A percentile compares a stretch with the other conserved stretches of the same genome.
These are phyloP conservation scores for Shiraia sp. DNA, from an alignment of 2,329 filamentous ascomycete genomes.

Conservation along the genomic window DNA sequence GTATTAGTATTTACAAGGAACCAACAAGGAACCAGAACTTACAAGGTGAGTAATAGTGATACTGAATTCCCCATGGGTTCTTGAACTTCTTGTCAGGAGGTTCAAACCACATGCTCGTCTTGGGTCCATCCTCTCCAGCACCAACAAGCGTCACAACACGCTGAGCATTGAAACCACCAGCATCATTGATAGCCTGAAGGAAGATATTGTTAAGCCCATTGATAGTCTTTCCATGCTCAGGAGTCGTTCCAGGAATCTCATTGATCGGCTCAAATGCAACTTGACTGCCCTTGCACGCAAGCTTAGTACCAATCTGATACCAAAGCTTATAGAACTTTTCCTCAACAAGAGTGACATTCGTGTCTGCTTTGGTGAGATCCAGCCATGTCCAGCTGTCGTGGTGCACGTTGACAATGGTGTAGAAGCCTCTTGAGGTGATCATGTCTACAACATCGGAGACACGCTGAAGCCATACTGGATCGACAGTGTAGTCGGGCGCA, in stretches of 20 bases:
- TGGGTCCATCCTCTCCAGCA: constrained; percentile 54
- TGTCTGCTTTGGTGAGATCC: constrained; percentile 52
- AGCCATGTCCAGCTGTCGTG: constrained; percentile 65
- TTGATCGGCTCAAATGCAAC: constrained; percentile 65
- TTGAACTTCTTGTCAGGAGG: constrained; percentile 51
- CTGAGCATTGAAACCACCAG: constrained; percentile 59
- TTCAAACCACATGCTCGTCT: constrained; percentile 60
- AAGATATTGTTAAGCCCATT: constrained; percentile 64
- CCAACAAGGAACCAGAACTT: constrained; percentile 34
- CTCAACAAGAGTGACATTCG: constrained; percentile 58
- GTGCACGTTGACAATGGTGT: constrained; percentile 62
- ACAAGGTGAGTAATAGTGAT: constrained; percentile 65
- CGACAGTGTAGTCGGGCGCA: constrained; percentile 59
- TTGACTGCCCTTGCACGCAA: constrained; percentile 58
- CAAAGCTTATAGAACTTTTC: constrained; percentile 61
- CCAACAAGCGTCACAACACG: constrained; percentile 62
- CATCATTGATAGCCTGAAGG: constrained; percentile 56
- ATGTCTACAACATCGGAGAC: constrained; percentile 63
- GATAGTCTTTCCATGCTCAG: constrained; percentile 54
- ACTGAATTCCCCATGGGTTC: constrained; percentile 64
- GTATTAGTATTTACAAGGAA: not conserved
- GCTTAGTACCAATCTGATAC: constrained; percentile 60
- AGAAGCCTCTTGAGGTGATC: constrained; percentile 56
- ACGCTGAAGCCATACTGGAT: constrained; percentile 59
- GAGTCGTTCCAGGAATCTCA: constrained; percentile 59